Evolutionary conservation across 306 rosid species (phyloP).

Genomic region (Cotoneaster glaucophyllus): DNA sequence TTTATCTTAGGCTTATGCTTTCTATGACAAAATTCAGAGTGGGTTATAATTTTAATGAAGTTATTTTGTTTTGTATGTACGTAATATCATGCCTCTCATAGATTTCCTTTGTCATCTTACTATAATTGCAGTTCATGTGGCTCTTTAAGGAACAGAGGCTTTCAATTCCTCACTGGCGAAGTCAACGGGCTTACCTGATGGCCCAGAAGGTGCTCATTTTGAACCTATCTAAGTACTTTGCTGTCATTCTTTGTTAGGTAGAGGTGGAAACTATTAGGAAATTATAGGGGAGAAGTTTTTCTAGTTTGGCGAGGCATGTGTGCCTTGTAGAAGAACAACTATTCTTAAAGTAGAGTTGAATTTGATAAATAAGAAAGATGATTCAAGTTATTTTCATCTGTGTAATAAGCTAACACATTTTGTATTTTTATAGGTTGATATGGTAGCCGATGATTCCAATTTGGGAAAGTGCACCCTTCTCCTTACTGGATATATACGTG

Average conservation of each 20-base stretch:
- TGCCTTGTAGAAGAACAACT: not conserved
- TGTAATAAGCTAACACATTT: not conserved
- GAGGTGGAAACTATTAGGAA: not conserved
- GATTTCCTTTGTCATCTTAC: not conserved
- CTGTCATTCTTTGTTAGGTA: not conserved
- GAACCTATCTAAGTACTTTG: not conserved
- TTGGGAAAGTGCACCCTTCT: slow-evolving; percentile 56
- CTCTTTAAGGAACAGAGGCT: slow-evolving; percentile 91
- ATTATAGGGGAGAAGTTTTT: not conserved
- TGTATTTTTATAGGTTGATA: slow-evolving; percentile 49
- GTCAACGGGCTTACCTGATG: slow-evolving; percentile 67
- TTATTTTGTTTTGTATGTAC: slow-evolving; percentile 12
- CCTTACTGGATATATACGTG: slow-evolving; percentile 75
- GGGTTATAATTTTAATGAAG: not conserved
- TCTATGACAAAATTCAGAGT: not conserved
- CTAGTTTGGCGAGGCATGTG: not conserved
- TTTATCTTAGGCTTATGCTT: not conserved
- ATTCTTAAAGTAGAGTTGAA: not conserved
- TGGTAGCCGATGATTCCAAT: slow-evolving; percentile 32
- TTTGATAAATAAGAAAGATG: not conserved
- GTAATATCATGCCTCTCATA: not conserved
- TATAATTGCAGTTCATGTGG: slow-evolving; percentile 71
- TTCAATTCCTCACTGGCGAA: slow-evolving; percentile 80
- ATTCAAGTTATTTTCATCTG: not conserved
- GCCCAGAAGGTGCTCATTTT: slow-evolving; percentile 62